These are phyloP conservation scores for Sphagnum tenellum DNA, from an alignment of 225 moss, liverwort and hornwort genomes.

Conservation along the genomic window DNA sequence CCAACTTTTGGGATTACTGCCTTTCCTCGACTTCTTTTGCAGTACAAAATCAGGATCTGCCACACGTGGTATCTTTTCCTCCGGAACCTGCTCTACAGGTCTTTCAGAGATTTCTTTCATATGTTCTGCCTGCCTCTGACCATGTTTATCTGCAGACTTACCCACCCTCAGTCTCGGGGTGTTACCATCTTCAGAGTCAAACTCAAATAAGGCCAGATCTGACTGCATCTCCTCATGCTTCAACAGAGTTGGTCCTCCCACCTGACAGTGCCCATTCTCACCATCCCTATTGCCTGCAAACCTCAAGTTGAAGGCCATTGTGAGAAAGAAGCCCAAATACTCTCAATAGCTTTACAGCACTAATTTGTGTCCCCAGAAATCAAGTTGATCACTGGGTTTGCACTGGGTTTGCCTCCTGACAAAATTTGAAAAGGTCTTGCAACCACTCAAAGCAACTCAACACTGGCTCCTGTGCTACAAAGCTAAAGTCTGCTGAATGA, in stretches of 20 bases:
- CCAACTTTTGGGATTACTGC: constrained; percentile 27
- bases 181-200: constrained; percentile 23
- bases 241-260: background rate
- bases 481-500: too few species aligned
- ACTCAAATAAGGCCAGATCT: constrained; percentile 20
- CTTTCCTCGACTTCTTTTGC: constrained; percentile 31
- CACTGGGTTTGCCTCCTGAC: too few species aligned
- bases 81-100: constrained; percentile 35
- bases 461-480: too few species aligned
- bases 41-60: constrained; percentile 3
- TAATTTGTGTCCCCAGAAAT: too few species aligned
- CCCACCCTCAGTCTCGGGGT: background rate
- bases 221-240: too few species aligned
- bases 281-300: too few species aligned
- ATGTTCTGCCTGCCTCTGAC: constrained; percentile 13
- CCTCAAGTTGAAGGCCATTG: too few species aligned
- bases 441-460: too few species aligned
- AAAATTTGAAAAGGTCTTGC: too few species aligned
- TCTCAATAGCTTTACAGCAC: too few species aligned
- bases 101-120: constrained; percentile 30
- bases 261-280: background rate
- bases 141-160: constrained; percentile 10
- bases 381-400: too few species aligned
- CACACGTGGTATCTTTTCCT: constrained; percentile 32
- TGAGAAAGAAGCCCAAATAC: too few species aligned